These are phyloP conservation scores for Fraxinus angustifolia DNA, from an alignment of 305 asterid species.

Conservation along the genomic window DNA sequence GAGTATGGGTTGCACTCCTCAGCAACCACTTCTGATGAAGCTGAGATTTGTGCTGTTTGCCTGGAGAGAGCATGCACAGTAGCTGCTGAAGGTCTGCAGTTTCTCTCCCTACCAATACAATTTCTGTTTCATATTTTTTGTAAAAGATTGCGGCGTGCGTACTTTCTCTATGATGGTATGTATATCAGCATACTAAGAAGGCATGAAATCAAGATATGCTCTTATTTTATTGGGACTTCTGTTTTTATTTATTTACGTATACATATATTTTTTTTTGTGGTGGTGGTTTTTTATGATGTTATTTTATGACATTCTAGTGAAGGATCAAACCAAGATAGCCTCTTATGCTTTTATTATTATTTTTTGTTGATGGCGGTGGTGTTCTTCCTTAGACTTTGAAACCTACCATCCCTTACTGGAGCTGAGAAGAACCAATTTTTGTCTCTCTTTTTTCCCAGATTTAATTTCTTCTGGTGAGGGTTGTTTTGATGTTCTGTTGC, in stretches of 20 bases:
- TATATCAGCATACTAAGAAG: not conserved
- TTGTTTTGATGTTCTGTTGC: not conserved
- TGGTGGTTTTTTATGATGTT: not conserved
- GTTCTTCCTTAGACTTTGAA: not conserved
- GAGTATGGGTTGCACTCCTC: conserved; percentile 73
- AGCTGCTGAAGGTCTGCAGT: conserved; percentile 70
- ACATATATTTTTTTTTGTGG: not conserved
- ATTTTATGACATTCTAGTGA: not conserved
- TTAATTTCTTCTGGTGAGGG: not conserved
- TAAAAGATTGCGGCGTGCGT: not conserved
- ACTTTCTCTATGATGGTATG: not conserved
- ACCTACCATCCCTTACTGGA: not conserved
- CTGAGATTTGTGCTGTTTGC: conserved; percentile 82
- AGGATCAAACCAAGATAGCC: not conserved
- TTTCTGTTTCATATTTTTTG: not conserved
- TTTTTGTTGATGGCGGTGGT: not conserved
- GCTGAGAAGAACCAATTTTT: not conserved
- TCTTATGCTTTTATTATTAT: not conserved
- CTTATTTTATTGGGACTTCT: not conserved
- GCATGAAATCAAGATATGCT: not conserved
- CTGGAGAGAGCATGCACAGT: conserved; percentile 86
- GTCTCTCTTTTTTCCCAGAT: not conserved
- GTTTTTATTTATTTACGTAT: not conserved
- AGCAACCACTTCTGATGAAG: conserved; percentile 60
- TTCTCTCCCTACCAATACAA: not conserved